phyloP scores from a whole-genome alignment of 108 stramenopile species.

The Cyclotella choctawhatcheeana region DNA sequence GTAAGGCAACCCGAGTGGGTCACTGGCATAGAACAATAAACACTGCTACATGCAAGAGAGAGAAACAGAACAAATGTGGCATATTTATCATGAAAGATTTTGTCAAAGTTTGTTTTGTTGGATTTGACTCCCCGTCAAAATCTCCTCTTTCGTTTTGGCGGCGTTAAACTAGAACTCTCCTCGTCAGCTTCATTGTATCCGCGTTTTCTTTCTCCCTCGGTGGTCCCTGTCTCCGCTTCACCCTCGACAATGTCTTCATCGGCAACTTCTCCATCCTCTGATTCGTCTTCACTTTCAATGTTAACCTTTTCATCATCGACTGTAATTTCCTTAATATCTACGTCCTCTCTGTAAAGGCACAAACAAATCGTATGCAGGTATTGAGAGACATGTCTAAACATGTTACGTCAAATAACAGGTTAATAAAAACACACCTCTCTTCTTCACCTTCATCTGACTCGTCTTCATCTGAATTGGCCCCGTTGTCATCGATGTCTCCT shows the following conservation, averaged over 20 bases:
- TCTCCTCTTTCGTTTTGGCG: slow-evolving; percentile 45
- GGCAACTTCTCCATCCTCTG: slow-evolving; percentile 31
- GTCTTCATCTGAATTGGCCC: slow-evolving; percentile 24
- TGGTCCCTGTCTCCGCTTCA: slow-evolving; percentile 1
- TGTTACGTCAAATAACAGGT: too few relatives aligned
- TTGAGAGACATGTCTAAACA: too few relatives aligned
- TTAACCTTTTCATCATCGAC: slow-evolving; percentile 37
- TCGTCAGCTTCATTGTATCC: slow-evolving; percentile 27
- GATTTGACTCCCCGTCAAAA: slow-evolving; percentile 1
- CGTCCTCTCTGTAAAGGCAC: slow-evolving; percentile 9
- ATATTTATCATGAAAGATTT: too few relatives aligned
- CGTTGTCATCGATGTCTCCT: slow-evolving; percentile 33
- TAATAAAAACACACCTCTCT: slow-evolving; percentile 10
- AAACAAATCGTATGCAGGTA: too few relatives aligned
- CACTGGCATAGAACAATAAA: too few relatives aligned
- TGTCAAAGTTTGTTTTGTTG: too few relatives aligned
- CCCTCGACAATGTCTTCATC: slow-evolving; percentile 27
- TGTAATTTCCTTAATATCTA: slow-evolving; percentile 40
- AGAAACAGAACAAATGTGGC: slow-evolving; percentile 2
- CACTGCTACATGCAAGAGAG: too few relatives aligned
- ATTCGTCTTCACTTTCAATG: slow-evolving; percentile 37
- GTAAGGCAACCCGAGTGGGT: background rate
- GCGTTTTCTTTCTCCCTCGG: background rate
- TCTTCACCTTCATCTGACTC: slow-evolving; percentile 25
- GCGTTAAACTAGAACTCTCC: slow-evolving; percentile 39